Percentiles rank a stretch among this genome's conserved stretches.
Conservation (phyloP, 768 basidiomycete species). For the Amanita fuliginea region DNA sequence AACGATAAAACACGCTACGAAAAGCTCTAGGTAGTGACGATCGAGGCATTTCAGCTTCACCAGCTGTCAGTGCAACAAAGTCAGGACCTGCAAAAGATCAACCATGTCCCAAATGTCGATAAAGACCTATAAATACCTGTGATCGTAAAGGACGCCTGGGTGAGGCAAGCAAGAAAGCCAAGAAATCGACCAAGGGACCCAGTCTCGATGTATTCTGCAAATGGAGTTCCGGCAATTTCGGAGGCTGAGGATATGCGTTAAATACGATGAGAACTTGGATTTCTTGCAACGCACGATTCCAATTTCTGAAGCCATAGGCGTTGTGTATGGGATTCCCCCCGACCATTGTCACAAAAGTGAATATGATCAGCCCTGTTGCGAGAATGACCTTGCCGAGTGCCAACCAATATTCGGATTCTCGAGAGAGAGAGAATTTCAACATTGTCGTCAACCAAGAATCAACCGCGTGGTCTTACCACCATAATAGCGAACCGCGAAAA, state of each 20-base stretch:
- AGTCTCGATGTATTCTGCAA: slow-evolving; percentile 41
- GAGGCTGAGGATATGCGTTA: slow-evolving; percentile 19
- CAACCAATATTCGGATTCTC: slow-evolving; percentile 46
- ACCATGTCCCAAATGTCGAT: background rate
- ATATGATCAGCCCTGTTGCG: slow-evolving; percentile 34
- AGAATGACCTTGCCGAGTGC: slow-evolving; percentile 39
- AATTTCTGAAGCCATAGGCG: slow-evolving; percentile 42
- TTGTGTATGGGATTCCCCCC: slow-evolving; percentile 48
- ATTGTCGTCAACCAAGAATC: background rate
- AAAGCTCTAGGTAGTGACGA: slow-evolving; percentile 63
- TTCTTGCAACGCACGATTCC: slow-evolving; percentile 28
- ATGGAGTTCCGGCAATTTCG: slow-evolving; percentile 37
- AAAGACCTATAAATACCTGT: slow-evolving; percentile 25
- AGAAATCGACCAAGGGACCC: slow-evolving; percentile 51
- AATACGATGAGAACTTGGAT: background rate
- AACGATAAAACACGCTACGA: slow-evolving; percentile 67
- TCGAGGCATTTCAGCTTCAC: slow-evolving; percentile 63
- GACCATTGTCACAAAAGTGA: slow-evolving; percentile 51
- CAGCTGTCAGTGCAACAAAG: slow-evolving; percentile 50
- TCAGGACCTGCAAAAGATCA: slow-evolving; percentile 26
- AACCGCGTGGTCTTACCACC: slow-evolving; percentile 21
- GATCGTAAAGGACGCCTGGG: slow-evolving; percentile 51
- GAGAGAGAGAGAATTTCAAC: background rate
- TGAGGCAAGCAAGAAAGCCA: slow-evolving; percentile 52
- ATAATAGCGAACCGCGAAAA: slow-evolving; percentile 39